Percentiles rank a stretch among this genome's conserved stretches.
These are phyloP conservation scores for Zygotorulaspora sp. DNA, from an alignment of 805 yeast genomes.

Conservation along the genomic window DNA sequence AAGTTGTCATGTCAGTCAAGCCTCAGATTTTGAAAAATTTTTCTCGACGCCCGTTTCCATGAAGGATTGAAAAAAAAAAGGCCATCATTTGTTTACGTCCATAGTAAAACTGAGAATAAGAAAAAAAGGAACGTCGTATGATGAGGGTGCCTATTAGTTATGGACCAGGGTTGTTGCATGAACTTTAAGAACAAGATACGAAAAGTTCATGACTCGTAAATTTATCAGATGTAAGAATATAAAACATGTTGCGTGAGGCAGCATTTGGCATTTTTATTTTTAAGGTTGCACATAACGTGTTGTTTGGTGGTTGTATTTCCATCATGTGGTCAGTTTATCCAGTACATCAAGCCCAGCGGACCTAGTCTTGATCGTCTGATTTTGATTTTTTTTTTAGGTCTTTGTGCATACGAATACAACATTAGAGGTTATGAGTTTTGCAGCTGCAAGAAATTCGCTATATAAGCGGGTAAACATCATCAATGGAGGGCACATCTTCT, in stretches of 20 bases:
- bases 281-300: conserved; percentile 1
- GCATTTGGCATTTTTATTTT: background rate
- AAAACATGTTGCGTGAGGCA: conserved; percentile 2
- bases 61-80: background rate
- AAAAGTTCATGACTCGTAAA: too few relatives aligned
- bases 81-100: background rate
- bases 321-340: background rate
- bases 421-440: conserved; percentile 7
- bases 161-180: too few relatives aligned
- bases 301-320: background rate
- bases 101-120: background rate
- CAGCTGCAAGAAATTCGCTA: conserved; percentile 4
- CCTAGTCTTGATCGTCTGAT: background rate
- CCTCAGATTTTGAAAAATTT: background rate
- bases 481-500: background rate
- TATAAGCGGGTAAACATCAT: conserved; percentile 5
- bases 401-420: conserved; percentile 2
- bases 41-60: background rate
- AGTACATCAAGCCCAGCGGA: too few relatives aligned
- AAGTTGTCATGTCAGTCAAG: background rate
- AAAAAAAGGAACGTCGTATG: conserved; percentile 1
- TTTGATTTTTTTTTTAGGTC: background rate
- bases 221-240: too few relatives aligned
- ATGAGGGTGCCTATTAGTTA: too few relatives aligned
- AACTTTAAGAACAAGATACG: too few relatives aligned